Base-by-base conservation (phyloP, 2,329 filamentous ascomycete species). In the Pseudogymnoascus sp. region DNA sequence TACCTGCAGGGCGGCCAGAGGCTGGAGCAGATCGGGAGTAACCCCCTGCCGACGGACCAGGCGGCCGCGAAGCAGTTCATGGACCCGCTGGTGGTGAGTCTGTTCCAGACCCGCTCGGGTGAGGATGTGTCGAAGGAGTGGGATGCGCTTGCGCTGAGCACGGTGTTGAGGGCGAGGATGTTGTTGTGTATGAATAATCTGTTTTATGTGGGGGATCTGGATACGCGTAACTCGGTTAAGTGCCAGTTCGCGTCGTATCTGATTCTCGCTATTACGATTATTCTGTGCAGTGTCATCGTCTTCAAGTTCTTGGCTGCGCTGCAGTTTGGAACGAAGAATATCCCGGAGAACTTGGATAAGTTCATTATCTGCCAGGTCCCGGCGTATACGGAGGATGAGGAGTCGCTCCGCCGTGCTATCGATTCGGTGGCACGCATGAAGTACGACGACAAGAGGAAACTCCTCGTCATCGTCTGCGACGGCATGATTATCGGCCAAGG, bases 341-440 rank as follows among this genome's bases (percentile, higher is more conserved):
- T 91, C 16, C 95, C 95, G 2, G 83, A 89, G 5, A 89, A 92
- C 39, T 95, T 97, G 75, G 95, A 99, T 76, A 99, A 97, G 74
- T 99, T 99, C 71, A 93, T 99, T 70, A 97, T 99, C 69, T 97
- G 95, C 76, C 92, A 97, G 75, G 92, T 99, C 34, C 95, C 95
- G 8, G 95, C 95, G 4, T 99, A 99, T 73, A 99, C 95, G 0
- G 95, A 99, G 79, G 95, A 92, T 70, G 95, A 99, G 80, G 95
- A 99, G 71, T 93, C 93, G 3, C 80, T 99, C 7, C 84, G 95
- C 63, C 96, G 96, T 73, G 93, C 92, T 62, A 82, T 99, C 2
- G 95, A 99, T 74, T 97, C 95, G 1, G 82, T 97, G 65, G 97
- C 95, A 14, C 91, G 93, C 11, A 83, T 99, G 14, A 89, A 96